These are phyloP conservation scores for Colletotrichum chlorophyti DNA, from an alignment of 2,329 filamentous ascomycete species.

Conservation along the genomic window DNA sequence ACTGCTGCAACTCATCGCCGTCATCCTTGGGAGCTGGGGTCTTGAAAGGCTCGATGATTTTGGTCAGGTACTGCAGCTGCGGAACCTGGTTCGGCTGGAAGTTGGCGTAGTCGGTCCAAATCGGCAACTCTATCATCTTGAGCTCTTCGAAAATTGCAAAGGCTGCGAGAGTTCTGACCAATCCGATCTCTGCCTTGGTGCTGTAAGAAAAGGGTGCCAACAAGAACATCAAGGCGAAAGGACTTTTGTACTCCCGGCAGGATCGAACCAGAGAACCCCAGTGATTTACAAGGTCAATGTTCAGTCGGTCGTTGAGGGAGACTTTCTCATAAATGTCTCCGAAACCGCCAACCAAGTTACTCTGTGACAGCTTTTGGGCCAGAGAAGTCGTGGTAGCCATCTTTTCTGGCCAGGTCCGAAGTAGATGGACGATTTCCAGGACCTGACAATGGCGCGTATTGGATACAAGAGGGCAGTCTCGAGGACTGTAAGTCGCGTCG, in stretches of 20 bases:
- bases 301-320: slow-evolving; percentile 47
- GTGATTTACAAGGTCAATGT: slow-evolving; percentile 41
- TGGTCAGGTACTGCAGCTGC: slow-evolving; percentile 36
- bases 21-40: slow-evolving; percentile 37
- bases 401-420: slow-evolving; percentile 29
- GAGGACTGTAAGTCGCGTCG: slow-evolving; percentile 27
- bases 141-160: slow-evolving; percentile 50
- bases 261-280: slow-evolving; percentile 52
- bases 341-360: slow-evolving; percentile 45
- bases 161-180: slow-evolving; percentile 51
- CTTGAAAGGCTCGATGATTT: slow-evolving; percentile 40
- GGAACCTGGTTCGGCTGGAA: slow-evolving; percentile 44
- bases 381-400: slow-evolving; percentile 26
- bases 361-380: slow-evolving; percentile 20
- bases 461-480: slow-evolving; percentile 27
- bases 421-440: slow-evolving; percentile 29
- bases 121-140: slow-evolving; percentile 43
- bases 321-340: slow-evolving; percentile 33
- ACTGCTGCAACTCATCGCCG: slow-evolving; percentile 30
- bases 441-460: slow-evolving; percentile 25
- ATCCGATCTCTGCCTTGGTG: slow-evolving; percentile 41
- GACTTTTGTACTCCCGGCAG: slow-evolving; percentile 38
- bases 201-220: slow-evolving; percentile 52
- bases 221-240: slow-evolving; percentile 51
- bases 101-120: slow-evolving; percentile 39